Base-by-base conservation (phyloP, 768 basidiomycete species). In the Thelephora aurantiotincta region DNA sequence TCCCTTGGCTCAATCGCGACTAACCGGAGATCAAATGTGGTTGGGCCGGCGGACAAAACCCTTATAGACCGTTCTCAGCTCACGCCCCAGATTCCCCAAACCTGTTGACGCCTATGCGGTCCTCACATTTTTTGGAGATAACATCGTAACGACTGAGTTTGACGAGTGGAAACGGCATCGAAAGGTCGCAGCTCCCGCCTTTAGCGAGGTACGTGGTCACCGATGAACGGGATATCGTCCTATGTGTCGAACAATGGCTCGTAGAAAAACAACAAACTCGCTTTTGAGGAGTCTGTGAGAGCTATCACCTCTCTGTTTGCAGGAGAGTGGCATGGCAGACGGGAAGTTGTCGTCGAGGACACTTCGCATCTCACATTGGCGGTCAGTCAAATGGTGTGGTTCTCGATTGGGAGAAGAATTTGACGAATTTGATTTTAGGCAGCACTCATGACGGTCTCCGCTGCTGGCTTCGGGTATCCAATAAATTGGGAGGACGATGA, bases 111-210 rank as follows among this genome's bases (percentile, higher is more conserved):
- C 64, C 22, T 82, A 82, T 52, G 51, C 42, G 1, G 51, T 65
- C 13, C 59, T 82, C 14, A 49, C 60, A 0, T 65, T 76, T 48
- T 82, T 72, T 55, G 80, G 81, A 5, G 55, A 56, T 5, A 85
- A 82, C 52, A 75, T 82, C 38, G 70, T 83, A n/a, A 71, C 68
- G 1, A 74, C 76, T 0, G 80, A 82, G 53, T 75, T 73, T 18
- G 72, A 75, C 3, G 68, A 75, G 50, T 83, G 80, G 80, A 79
- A 79, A 58, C 70, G 71, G 26, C 78, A 78, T 51, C 62, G 79
- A 42, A 78, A 75, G 57, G 71, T 82, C 36, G 63, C 72, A 14
- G 76, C 75, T 1, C 78, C 79, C n/a, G 72, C 77, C 0, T 82
- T 82, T 57, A 75, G 75, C 5, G 78, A 80, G 58, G 77, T 77